phyloP scores from a whole-genome alignment of 768 basidiomycete species.

The Xerocomus spinulosus region DNA sequence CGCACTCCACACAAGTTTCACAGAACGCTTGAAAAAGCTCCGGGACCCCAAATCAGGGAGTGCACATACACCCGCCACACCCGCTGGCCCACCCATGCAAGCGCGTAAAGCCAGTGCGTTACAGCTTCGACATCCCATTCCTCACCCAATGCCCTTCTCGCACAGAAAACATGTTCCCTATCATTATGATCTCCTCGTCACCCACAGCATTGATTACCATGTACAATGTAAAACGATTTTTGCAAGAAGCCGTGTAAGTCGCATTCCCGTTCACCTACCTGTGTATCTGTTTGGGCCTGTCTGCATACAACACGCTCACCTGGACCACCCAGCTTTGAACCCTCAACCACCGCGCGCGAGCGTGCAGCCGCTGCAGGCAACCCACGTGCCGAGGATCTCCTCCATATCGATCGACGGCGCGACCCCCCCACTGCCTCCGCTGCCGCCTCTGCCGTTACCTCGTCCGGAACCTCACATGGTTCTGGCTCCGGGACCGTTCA shows the following conservation, averaged over 20 bases:
- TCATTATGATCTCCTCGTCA: constrained; percentile 93
- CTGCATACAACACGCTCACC: background rate
- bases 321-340: constrained; percentile 52
- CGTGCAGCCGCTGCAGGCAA: constrained; percentile 68
- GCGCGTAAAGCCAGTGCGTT: constrained; percentile 68
- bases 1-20: constrained; percentile 56
- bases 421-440: constrained; percentile 37
- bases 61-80: constrained; percentile 33
- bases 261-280: background rate
- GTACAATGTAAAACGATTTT: constrained; percentile 93
- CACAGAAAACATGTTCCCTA: constrained; percentile 76
- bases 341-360: constrained; percentile 68
- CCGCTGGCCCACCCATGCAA: constrained; percentile 38
- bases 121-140: background rate
- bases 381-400: constrained; percentile 72
- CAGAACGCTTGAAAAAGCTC: constrained; percentile 75
- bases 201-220: constrained; percentile 95
- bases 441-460: constrained; percentile 6
- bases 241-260: constrained; percentile 80
- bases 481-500: constrained; percentile 35
- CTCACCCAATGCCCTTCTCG: too few species aligned
- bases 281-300: background rate
- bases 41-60: constrained; percentile 62
- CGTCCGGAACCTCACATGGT: constrained; percentile 14
- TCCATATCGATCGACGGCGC: constrained; percentile 84